phyloP scores from a whole-genome alignment of 306 rosid genomes.

The Quercus dentata region DNA sequence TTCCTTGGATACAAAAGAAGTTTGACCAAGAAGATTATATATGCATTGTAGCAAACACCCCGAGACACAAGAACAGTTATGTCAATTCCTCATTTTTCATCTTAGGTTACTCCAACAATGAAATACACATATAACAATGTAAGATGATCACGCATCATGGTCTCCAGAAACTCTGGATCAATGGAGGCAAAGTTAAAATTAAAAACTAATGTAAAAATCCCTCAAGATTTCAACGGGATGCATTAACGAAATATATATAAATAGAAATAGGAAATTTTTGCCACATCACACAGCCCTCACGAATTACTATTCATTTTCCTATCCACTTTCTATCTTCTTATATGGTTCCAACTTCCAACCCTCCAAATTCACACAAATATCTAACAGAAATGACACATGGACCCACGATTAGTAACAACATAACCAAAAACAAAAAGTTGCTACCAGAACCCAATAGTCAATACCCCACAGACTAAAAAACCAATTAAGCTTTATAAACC shows the following conservation, averaged over 20 bases:
- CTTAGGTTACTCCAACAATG: not conserved
- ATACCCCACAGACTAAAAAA: not conserved
- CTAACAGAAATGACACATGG: not conserved
- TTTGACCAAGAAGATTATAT: conserved; percentile 77
- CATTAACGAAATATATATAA: not conserved
- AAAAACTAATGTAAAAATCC: not conserved
- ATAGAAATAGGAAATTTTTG: not conserved
- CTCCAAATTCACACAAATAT: not conserved
- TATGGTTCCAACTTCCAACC: too few species aligned
- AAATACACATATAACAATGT: not conserved
- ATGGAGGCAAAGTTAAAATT: not conserved
- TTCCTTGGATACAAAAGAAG: conserved; percentile 72
- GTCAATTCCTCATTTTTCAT: conserved; percentile 20
- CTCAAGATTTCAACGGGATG: not conserved
- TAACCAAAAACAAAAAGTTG: not conserved
- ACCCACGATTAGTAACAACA: not conserved
- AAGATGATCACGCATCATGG: not conserved
- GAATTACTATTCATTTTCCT: not conserved
- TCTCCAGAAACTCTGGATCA: not conserved
- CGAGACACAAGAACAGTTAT: conserved; percentile 32
- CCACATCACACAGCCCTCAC: not conserved
- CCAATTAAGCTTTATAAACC: not conserved
- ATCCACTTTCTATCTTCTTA: not conserved
- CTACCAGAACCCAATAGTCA: not conserved
- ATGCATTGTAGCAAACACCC: conserved; percentile 93